Evolutionary conservation across 2,329 filamentous ascomycete genomes (phyloP), one percentile per base, ranked within the genome.

Genomic region (Chalaropsis thielavioides): DNA sequence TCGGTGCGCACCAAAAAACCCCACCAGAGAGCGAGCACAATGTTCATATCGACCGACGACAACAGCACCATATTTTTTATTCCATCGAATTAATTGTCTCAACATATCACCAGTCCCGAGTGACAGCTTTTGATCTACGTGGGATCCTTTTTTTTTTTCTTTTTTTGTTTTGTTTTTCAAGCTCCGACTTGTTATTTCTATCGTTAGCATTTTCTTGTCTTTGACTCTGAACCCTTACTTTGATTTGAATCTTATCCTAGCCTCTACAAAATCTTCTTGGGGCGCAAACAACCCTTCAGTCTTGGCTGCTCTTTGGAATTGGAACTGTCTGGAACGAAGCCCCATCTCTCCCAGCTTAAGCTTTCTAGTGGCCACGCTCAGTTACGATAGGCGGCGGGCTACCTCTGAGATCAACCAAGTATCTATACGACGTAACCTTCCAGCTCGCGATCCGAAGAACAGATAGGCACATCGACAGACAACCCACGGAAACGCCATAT

Each of bases 1-100:
- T 49, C 41, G 27, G 10, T 31, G 51, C 62, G 24, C 27, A 64
- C 44, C 62, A 46, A 46, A 40, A n/a, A 35, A 59, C 58, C 61
- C 61, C 61, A 58, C 62, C 54, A 64, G 41, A 19, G 13, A 35
- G 27, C 35, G 8, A 58, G 24, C 24, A 38, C 24, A 38, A 58
- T 15, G 27, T 38, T 22, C 54, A 58, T 58, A 58, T 58, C 15
- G 31, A 38, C 31, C 27, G 13, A 58, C 54, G 54, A 58, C 22
- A 38, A 27, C n/a, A 35, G 27, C 54, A 58, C 17, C 54, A 10
- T 7, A 8, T 31, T 38, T 58, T 58, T 58, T 58, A 58, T 38
- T 58, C 11, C 27, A 38, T 58, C 17, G 24, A 58, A 58, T 35
- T 38, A 35, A 58, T 19, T 58, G 54, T 58, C 54, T 17, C 54